Base-by-base conservation (phyloP, 2,329 filamentous ascomycete genomes). In the Alternaria atra region DNA sequence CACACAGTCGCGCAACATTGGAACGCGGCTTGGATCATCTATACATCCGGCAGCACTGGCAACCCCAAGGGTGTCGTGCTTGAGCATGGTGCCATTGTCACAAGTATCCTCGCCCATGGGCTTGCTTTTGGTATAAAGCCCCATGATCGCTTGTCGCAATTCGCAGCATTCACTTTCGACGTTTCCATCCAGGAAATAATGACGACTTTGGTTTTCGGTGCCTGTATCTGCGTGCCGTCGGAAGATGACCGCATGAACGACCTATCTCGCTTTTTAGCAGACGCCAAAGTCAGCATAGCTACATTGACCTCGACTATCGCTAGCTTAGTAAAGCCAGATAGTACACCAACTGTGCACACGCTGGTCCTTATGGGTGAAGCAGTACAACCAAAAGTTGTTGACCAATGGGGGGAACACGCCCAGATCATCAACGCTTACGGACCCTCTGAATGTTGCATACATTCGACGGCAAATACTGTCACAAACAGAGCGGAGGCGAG, bases 61-160 rank as follows among this genome's bases (percentile, higher is more conserved):
- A 82, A 80, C 44, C 84, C 85, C 0, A 86, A 86, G 56, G 87
- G 85, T 2, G 84, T 88, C n/a, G 85, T 88, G 30, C 85, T 89
- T 6, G 54, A 64, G 51, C 68, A 70, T 48, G 30, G 32, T 10
- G 34, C 58, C 8, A 12, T 61, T 3, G 42, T 15, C n/a, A 63
- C 53, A 8, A 60, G 59, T 25, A 23, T 29, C 25, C 13, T 34
- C 6, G 43, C 35, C 17, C 58, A 63, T 13, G 60, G 55, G 2
- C 20, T 20, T 20, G 20, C 20, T 20, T 6, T 42, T 15, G 30
- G 20, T 17, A 20, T 20, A 20, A 20, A 20, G 20, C 23, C 25
- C 8, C 10, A 40, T n/a, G 4, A 35, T 52, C 13, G 17, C 23
- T 4, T 34, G 40, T n/a, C 59, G 63, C 85, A 89, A 58, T 84